Conservation (phyloP, 495 filamentous ascomycete genomes). For the Neurospora sublineolata region DNA sequence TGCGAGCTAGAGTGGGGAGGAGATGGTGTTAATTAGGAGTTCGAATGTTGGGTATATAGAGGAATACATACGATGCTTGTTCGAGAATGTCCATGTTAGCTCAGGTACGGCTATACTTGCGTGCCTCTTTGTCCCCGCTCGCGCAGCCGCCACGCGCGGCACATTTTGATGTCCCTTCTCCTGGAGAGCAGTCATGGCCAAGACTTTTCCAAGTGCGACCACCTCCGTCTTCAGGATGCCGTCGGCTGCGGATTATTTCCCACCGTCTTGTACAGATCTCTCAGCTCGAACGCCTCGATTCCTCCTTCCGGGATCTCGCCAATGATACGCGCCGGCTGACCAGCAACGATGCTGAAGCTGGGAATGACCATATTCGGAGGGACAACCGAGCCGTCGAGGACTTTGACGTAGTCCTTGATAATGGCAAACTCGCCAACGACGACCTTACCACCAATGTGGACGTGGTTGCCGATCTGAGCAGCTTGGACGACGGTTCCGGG, state of each 20-base stretch:
- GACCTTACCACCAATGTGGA: conserved; percentile 62
- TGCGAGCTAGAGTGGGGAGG: background rate
- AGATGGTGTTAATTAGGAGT: background rate
- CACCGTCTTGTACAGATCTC: conserved; percentile 41
- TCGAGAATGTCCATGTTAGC: too few species aligned
- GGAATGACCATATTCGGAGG: conserved; percentile 85
- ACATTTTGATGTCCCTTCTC: fast-evolving
- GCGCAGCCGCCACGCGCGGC: background rate
- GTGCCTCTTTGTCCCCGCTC: background rate
- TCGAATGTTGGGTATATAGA: background rate
- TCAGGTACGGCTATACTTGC: too few species aligned
- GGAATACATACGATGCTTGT: background rate
- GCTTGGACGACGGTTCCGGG: conserved; percentile 63
- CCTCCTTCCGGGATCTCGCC: conserved; percentile 78
- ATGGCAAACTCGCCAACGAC: conserved; percentile 77
- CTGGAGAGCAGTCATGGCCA: background rate
- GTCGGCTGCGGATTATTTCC: conserved; percentile 38
- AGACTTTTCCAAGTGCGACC: background rate
- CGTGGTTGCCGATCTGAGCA: conserved; percentile 67
- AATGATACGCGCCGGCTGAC: conserved; percentile 67
- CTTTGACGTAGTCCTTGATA: conserved; percentile 77
- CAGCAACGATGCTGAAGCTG: conserved; percentile 75
- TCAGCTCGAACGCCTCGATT: conserved; percentile 47
- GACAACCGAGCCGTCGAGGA: conserved; percentile 73
- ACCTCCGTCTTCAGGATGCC: conserved; percentile 17